These are phyloP conservation scores for Kodamaea laetipori DNA, from an alignment of 805 yeast species.

Conservation along the genomic window DNA sequence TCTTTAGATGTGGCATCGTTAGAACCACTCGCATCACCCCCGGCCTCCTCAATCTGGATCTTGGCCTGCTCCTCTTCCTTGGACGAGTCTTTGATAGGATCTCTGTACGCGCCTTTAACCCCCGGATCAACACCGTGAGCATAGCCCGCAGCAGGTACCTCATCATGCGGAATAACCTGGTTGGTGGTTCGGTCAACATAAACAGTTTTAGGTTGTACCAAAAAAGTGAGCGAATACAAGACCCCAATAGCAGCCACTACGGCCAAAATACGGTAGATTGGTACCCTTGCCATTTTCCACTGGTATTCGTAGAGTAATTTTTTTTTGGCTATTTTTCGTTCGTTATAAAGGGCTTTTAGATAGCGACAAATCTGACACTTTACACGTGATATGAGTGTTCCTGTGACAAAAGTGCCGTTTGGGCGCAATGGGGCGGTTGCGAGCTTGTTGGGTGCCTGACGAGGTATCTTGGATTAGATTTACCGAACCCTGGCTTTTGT, in stretches of 20 bases:
- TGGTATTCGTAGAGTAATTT: not conserved
- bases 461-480: no score
- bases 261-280: constrained; percentile 9
- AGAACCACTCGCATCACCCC: not conserved
- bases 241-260: constrained; percentile 13
- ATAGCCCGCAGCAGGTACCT: not conserved
- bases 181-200: constrained; percentile 21
- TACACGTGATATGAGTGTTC: constrained; percentile 3
- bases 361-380: not conserved
- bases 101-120: not conserved
- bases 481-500: no score
- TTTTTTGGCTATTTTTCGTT: not conserved
- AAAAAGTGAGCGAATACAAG: constrained; percentile 12
- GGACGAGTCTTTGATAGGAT: constrained; percentile 13
- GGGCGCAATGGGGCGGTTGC: no score
- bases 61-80: constrained; percentile 9
- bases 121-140: not conserved
- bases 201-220: constrained; percentile 12
- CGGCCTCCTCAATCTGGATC: constrained; percentile 8
- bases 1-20: constrained; percentile 13
- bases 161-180: constrained; percentile 7
- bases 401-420: no score
- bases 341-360: not conserved
- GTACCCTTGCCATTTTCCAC: constrained; percentile 12
- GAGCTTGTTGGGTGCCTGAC: no score